Percentiles rank a stretch among this genome's conserved stretches.
phyloP scores from a whole-genome alignment of 2,329 filamentous ascomycete species.

The Aspergillus neotritici region DNA sequence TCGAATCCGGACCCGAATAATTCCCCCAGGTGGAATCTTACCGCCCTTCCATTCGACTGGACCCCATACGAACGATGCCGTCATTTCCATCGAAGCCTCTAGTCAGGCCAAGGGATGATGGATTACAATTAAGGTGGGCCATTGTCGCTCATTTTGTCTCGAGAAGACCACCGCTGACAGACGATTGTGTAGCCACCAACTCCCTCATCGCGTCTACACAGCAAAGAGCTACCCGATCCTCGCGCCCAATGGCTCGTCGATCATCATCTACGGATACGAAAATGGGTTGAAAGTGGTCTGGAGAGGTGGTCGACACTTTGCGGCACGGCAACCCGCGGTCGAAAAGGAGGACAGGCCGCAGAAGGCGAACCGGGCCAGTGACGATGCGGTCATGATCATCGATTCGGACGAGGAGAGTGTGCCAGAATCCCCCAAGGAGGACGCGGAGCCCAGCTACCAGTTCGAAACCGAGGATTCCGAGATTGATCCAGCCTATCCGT shows the following conservation, averaged over 20 bases:
- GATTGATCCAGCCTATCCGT: slow-evolving; percentile 52
- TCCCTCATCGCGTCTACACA: slow-evolving; percentile 53
- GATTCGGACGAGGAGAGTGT: slow-evolving; percentile 53
- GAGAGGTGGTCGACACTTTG: slow-evolving; percentile 52
- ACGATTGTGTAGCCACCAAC: slow-evolving; percentile 49
- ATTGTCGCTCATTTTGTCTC: not conserved
- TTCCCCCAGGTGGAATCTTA: not conserved
- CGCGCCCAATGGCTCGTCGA: slow-evolving; percentile 56
- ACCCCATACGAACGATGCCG: slow-evolving; percentile 25
- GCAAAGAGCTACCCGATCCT: slow-evolving; percentile 54
- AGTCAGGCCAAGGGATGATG: slow-evolving; percentile 35
- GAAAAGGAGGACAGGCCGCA: slow-evolving; percentile 20
- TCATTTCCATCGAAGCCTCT: slow-evolving; percentile 33
- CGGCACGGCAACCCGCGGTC: slow-evolving; percentile 24
- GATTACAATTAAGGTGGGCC: slow-evolving; percentile 39
- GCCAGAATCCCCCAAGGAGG: slow-evolving; percentile 21
- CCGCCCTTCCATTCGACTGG: not conserved
- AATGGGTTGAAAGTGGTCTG: slow-evolving; percentile 55
- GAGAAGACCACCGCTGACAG: slow-evolving; percentile 6
- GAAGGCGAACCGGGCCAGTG: slow-evolving; percentile 17
- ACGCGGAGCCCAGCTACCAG: slow-evolving; percentile 25
- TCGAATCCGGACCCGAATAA: not conserved
- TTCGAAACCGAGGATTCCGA: slow-evolving; percentile 53
- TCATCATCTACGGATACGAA: slow-evolving; percentile 57
- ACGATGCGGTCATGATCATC: slow-evolving; percentile 50